Evolutionary conservation across 192 early-diverging fungal species (phyloP), one percentile per base, ranked within the genome.

Genomic region (Coemansia sp.): DNA sequence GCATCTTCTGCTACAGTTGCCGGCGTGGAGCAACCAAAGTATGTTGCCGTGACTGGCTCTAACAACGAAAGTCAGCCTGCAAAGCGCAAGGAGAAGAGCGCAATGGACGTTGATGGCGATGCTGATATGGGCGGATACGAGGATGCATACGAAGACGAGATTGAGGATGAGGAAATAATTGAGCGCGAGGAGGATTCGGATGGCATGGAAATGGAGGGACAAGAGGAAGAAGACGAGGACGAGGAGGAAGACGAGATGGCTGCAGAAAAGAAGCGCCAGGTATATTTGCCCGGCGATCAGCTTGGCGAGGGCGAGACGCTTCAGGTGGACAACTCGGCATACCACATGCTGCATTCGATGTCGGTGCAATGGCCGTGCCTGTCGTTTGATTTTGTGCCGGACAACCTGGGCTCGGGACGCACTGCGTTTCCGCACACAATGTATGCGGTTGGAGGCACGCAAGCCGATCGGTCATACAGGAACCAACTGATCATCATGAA

Each of bases 401-500:
- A 98, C 71, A 87, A 87, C 37, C 77, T 97, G 34, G 97, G 95
- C 6, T 79, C 75, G 27, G 85, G 85, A 57, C 82, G 95, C 55
- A 88, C 84, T 37, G 85, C 82, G 74, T 99, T 92, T 73, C 97
- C 97, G 38, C 88, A 89, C 68, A 96, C 96, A 31, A 81, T 88
- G 40, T 99, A 97, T 72, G 83, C 96, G 15, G 94, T 95, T 13
- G 90, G 96, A 23, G 97, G 97, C 50, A 94, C 95, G 8, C 94
- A 95, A 68, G 93, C 95, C 10, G 91, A 93, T 53, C 67, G 76
- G 14, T 72, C 86, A 28, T 86, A 87, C 62, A 88, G 92, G 72
- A 98, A 98, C 79, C 91, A 97, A 65, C 69, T 99, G 30, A 82
- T 96, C 33, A 72, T 99, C 40, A 94, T 99, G 89, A 98, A 98